Conservation (phyloP, 2,329 filamentous ascomycete species). For the Fusarium brevicatenulatum region DNA sequence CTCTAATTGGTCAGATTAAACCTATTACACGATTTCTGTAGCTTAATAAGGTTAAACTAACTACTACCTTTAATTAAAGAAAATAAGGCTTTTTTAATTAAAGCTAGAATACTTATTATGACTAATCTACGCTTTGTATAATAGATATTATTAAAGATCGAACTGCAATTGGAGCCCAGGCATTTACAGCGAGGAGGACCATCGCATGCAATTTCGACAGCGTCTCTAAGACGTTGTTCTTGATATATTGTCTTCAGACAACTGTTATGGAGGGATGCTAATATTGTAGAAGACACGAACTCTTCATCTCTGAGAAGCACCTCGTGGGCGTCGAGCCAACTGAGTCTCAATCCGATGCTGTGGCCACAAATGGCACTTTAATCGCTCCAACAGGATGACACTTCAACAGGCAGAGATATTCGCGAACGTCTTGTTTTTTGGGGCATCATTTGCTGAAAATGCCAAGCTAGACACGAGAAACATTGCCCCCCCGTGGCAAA, state of each 20-base stretch:
- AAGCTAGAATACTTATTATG: too few relatives aligned
- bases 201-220: accelerated
- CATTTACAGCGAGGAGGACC: accelerated
- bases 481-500: not conserved
- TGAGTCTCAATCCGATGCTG: not conserved
- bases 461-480: not conserved
- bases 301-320: not conserved
- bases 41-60: too few relatives aligned
- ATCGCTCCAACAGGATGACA: too few relatives aligned
- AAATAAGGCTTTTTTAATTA: too few relatives aligned
- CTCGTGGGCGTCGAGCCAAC: not conserved
- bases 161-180: accelerated
- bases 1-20: too few relatives aligned
- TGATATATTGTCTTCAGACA: not conserved
- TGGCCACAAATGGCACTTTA: too few relatives aligned
- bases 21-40: too few relatives aligned
- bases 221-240: too few relatives aligned
- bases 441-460: not conserved
- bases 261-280: not conserved
- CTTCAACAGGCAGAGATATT: not conserved
- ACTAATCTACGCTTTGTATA: too few relatives aligned
- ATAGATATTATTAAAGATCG: too few relatives aligned
- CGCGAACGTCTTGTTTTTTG: too few relatives aligned
- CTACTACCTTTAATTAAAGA: too few relatives aligned
- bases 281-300: accelerated